Conservation (phyloP, 2,329 filamentous ascomycete genomes). For the Dactylellina haptotyla region DNA sequence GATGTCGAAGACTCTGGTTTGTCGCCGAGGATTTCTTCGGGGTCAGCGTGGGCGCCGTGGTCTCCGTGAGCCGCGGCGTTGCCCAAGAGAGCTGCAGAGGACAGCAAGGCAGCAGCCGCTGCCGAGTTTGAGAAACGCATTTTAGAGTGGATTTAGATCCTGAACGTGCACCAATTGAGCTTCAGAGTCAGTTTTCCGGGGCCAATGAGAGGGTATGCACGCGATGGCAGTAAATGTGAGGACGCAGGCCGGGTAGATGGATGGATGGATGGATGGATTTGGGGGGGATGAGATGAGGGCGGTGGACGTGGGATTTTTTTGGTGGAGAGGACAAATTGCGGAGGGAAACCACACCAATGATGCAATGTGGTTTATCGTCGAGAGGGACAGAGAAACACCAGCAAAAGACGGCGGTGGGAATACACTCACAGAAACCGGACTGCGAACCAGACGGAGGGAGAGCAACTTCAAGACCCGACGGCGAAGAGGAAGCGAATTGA, state of each 20-base stretch:
- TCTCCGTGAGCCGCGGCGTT: constrained; percentile 74
- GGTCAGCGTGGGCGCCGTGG: too few relatives aligned
- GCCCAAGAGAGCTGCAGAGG: constrained; percentile 75
- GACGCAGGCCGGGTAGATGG: not conserved
- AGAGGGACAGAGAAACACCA: not conserved
- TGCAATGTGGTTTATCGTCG: constrained; percentile 26
- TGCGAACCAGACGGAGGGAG: constrained; percentile 17
- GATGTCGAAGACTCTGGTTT: constrained; percentile 60
- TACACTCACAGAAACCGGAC: constrained; percentile 48
- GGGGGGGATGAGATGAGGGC: not conserved
- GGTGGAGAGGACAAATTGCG: not conserved
- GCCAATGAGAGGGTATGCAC: not conserved
- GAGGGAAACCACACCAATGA: too few relatives aligned
- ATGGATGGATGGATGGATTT: not conserved
- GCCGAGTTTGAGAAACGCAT: constrained; percentile 84
- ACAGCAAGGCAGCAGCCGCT: constrained; percentile 75
- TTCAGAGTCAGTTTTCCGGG: constrained; percentile 6
- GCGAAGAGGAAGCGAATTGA: constrained; percentile 30
- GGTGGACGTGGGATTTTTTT: not conserved
- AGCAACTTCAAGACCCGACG: constrained; percentile 4
- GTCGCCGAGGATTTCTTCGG: constrained; percentile 68
- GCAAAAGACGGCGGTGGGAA: too few relatives aligned
- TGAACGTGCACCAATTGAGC: constrained; percentile 30
- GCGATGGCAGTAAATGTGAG: not conserved
- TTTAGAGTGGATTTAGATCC: constrained; percentile 61